These are phyloP conservation scores for Escallonia herrerae DNA, from an alignment of 129 eudicot species.

Conservation along the genomic window DNA sequence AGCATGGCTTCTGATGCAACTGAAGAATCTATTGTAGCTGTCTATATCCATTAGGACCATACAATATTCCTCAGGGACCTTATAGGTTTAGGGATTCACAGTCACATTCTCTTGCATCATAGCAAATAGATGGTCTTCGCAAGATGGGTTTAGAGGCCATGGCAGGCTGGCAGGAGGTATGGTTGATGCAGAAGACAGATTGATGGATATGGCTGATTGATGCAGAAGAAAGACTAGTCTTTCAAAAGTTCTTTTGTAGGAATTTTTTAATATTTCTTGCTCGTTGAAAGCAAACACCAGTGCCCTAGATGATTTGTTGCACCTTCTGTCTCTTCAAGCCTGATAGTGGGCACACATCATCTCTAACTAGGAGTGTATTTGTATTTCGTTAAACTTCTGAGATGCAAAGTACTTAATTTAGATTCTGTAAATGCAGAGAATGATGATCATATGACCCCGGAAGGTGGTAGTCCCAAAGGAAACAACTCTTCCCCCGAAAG, in stretches of 20 bases:
- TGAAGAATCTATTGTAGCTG: too few relatives aligned
- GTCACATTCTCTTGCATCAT: background rate
- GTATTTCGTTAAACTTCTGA: background rate
- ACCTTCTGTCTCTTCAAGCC: background rate
- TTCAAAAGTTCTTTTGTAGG: background rate
- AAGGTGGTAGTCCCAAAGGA: constrained; percentile 59
- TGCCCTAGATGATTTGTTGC: too few relatives aligned
- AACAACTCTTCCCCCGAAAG: constrained; percentile 42
- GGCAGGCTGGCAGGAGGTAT: background rate
- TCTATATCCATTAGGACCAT: background rate
- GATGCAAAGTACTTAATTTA: background rate
- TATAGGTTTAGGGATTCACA: background rate
- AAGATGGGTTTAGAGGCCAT: background rate
- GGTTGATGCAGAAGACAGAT: background rate
- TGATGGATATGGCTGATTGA: background rate
- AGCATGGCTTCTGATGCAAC: too few relatives aligned
- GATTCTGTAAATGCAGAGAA: constrained; percentile 39
- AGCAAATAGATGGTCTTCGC: background rate
- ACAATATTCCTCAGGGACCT: background rate
- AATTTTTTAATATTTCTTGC: background rate
- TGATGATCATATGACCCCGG: constrained; percentile 47
- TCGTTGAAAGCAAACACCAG: background rate
- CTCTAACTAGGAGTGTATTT: background rate
- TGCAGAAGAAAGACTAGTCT: background rate
- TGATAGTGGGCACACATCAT: background rate